Evolutionary conservation across 2,329 filamentous ascomycete genomes (phyloP), one percentile per base, ranked within the genome.

Genomic region (Colletotrichum noveboracense): DNA sequence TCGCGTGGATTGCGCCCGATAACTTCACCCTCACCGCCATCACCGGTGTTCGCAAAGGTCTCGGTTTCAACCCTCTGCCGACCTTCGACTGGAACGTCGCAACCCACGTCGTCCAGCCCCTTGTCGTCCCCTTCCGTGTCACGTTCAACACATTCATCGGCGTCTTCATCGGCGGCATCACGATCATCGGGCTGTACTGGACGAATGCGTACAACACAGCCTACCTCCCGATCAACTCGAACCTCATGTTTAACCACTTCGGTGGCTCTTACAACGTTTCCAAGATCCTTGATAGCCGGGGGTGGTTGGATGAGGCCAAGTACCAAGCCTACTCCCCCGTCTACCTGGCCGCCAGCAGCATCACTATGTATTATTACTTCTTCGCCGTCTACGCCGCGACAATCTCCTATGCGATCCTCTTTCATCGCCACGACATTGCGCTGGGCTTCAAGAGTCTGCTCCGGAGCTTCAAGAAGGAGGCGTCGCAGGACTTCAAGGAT

Each of bases 1-100:
- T 88, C 32, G 86, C 86, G 1, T 90, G 88, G 88, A 89, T 90
- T 62, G 81, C 85, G 0, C 88, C 87, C 0, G 78, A 82, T 32
- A 87, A 83, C 62, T 76, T 83, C 32, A 83, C 79, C 3, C 79
- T 87, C 2, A 81, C 82, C 9, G 74, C 83, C 9, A 79, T 87
- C 24, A 79, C 82, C 0, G 85, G 85, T 7, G 80, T 81, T 14
- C 81, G 80, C 0, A 85, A 82, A 14, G 85, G 85, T 3, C 77
- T 87, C 3, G 85, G 85, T 2, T 60, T 86, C 26, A 86, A 86
- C 64, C 83, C 83, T 1, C 56, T 84, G 1, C 83, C 85, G 1
- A 85, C 85, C 0, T 82, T 87, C 0, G 85, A 87, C 77, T 87
- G 85, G 85, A 86, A 85, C 67, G 77, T 83, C n/a, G 80, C 78